These are phyloP conservation scores for Stemphylium lycopersici DNA, from an alignment of 2,329 filamentous ascomycete species.

Conservation along the genomic window DNA sequence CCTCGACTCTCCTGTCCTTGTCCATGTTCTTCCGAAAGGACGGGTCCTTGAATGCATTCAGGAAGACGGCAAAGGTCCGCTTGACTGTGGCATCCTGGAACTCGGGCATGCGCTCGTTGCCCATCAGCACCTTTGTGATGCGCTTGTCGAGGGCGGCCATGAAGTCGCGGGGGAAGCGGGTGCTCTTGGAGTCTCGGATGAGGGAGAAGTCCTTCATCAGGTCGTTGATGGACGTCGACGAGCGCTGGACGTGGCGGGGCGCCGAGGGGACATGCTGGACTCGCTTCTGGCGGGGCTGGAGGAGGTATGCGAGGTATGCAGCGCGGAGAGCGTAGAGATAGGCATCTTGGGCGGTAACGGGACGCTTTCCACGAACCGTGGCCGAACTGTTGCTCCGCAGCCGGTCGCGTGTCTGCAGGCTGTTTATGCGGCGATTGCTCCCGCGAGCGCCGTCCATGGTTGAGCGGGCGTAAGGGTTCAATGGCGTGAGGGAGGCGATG, in stretches of 20 bases:
- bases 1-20: slow-evolving; percentile 91
- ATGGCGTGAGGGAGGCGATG: slow-evolving; percentile 19
- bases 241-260: slow-evolving; percentile 68
- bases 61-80: slow-evolving; percentile 90
- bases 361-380: slow-evolving; percentile 44
- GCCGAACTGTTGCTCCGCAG: slow-evolving; percentile 49
- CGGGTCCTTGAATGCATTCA: slow-evolving; percentile 89
- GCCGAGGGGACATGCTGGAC: slow-evolving; percentile 77
- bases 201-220: slow-evolving; percentile 85
- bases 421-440: slow-evolving; percentile 51
- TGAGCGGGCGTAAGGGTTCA: slow-evolving; percentile 17
- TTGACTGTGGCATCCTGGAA: slow-evolving; percentile 91
- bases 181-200: slow-evolving; percentile 71
- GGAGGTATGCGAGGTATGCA: slow-evolving; percentile 89
- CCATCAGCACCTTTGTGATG: slow-evolving; percentile 79
- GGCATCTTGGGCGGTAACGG: slow-evolving; percentile 71
- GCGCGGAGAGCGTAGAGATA: slow-evolving; percentile 90
- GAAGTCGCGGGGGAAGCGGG: slow-evolving; percentile 73
- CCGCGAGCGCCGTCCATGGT: slow-evolving; percentile 42
- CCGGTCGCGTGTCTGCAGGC: slow-evolving; percentile 49
- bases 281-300: slow-evolving; percentile 87
- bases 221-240: slow-evolving; percentile 76
- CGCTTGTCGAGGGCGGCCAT: slow-evolving; percentile 75
- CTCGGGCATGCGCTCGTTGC: slow-evolving; percentile 82
- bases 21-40: slow-evolving; percentile 90